Evolutionary conservation across 805 yeast genomes (phyloP).

Genomic region (Torulaspora delbrueckii): DNA sequence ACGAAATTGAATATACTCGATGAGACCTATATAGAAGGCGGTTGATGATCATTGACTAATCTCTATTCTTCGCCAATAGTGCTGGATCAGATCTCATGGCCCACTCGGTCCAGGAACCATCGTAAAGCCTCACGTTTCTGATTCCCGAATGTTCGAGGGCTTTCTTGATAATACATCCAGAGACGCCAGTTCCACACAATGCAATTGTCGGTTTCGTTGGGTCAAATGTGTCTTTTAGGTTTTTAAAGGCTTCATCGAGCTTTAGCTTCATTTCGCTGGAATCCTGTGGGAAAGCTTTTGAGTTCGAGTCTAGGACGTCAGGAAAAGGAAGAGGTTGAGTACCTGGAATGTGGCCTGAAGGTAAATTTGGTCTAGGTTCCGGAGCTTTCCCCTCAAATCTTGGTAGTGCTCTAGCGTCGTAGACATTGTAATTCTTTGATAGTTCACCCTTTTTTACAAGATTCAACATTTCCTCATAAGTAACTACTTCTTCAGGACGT

Average conservation of each 20-base stretch:
- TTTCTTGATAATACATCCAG: slow-evolving; percentile 80
- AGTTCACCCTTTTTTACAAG: slow-evolving; percentile 49
- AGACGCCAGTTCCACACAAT: slow-evolving; percentile 95
- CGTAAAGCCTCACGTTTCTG: slow-evolving; percentile 55
- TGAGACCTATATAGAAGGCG: background rate
- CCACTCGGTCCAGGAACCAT: slow-evolving; percentile 74
- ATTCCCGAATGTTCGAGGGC: slow-evolving; percentile 60
- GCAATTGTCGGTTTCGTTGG: slow-evolving; percentile 64
- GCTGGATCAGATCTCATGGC: slow-evolving; percentile 24
- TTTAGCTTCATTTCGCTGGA: slow-evolving; percentile 34
- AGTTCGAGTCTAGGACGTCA: slow-evolving; percentile 48
- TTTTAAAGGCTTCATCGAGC: slow-evolving; percentile 44
- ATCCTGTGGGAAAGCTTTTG: slow-evolving; percentile 44
- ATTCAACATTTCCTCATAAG: slow-evolving; percentile 59
- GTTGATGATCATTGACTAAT: slow-evolving; percentile 3
- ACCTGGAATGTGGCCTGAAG: slow-evolving; percentile 88
- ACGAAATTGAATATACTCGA: background rate
- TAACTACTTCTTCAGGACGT: slow-evolving; percentile 48
- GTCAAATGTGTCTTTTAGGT: slow-evolving; percentile 35
- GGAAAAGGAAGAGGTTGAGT: slow-evolving; percentile 72
- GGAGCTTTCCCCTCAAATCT: slow-evolving; percentile 76
- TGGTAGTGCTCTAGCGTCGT: slow-evolving; percentile 77
- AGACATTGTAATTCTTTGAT: slow-evolving; percentile 45
- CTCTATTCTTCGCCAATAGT: slow-evolving; percentile 23
- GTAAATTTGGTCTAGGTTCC: slow-evolving; percentile 84